These are phyloP conservation scores for Teratosphaeria viscida DNA, from an alignment of 2,329 filamentous ascomycete species.

Conservation along the genomic window DNA sequence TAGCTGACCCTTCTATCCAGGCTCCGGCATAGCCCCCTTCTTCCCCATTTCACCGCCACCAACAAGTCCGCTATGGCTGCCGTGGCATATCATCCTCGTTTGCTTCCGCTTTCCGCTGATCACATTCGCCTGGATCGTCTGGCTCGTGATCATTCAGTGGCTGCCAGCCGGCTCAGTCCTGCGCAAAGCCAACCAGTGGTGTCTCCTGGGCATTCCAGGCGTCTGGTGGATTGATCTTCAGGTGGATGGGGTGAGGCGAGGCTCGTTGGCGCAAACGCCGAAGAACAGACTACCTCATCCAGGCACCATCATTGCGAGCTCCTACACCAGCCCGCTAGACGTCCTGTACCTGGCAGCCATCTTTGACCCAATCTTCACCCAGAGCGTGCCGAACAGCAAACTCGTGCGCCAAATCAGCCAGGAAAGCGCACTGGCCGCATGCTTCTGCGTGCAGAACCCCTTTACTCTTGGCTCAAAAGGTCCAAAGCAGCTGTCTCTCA, in stretches of 20 bases:
- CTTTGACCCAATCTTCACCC: constrained; percentile 90
- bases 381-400: constrained; percentile 64
- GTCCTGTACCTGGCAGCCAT: constrained; percentile 88
- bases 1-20: constrained; percentile 38
- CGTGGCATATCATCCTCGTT: constrained; percentile 52
- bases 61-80: constrained; percentile 50
- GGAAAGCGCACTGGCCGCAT: constrained; percentile 60
- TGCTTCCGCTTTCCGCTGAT: constrained; percentile 71
- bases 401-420: constrained; percentile 70
- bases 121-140: constrained; percentile 43
- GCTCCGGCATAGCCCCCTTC: constrained; percentile 92
- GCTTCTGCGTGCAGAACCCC: constrained; percentile 16
- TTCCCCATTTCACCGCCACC: constrained; percentile 65
- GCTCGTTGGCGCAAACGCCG: constrained; percentile 65
- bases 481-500: constrained; percentile 25
- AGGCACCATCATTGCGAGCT: constrained; percentile 75
- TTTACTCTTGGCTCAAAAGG: constrained; percentile 6
- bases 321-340: constrained; percentile 87
- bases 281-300: constrained; percentile 64
- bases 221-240: constrained; percentile 99
- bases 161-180: constrained; percentile 58
- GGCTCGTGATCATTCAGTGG: constrained; percentile 46
- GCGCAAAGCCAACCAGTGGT: constrained; percentile 81
- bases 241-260: constrained; percentile 90
- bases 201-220: constrained; percentile 74